Conservation (phyloP, 306 rosid species). For the Macrotyloma uniflorum region DNA sequence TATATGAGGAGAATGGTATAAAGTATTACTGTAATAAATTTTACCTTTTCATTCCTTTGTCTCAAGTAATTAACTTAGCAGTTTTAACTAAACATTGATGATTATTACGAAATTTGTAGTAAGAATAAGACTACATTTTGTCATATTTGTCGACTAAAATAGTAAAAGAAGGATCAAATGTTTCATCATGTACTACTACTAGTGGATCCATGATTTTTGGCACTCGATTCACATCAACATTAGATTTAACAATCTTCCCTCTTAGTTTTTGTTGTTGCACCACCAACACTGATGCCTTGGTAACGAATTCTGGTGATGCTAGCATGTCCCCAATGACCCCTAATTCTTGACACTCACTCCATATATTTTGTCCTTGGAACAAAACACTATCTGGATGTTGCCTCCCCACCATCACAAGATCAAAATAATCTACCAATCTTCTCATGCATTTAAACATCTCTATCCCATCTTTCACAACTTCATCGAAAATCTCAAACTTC, state of each 20-base stretch:
- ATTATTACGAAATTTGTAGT: not conserved
- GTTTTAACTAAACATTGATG: not conserved
- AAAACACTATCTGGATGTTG: constrained; percentile 47
- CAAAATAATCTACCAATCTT: constrained; percentile 62
- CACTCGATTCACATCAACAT: not conserved
- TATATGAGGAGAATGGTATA: no score
- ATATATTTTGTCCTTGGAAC: constrained; percentile 54
- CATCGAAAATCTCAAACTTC: constrained; percentile 61
- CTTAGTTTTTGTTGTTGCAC: constrained; percentile 67
- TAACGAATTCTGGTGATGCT: constrained; percentile 54
- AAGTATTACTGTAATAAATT: not conserved
- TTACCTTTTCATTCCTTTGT: not conserved
- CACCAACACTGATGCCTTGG: constrained; percentile 64
- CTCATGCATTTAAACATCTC: constrained; percentile 46
- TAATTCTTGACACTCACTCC: constrained; percentile 73
- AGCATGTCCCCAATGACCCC: constrained; percentile 75
- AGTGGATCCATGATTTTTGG: constrained; percentile 32
- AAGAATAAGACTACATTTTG: not conserved
- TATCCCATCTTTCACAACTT: constrained; percentile 65
- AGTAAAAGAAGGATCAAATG: constrained; percentile 40
- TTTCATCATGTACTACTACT: constrained; percentile 21
- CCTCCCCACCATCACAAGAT: constrained; percentile 65
- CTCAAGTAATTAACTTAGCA: not conserved
- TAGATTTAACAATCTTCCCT: constrained; percentile 29
- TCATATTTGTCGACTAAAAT: constrained; percentile 40